Percentiles rank a stretch among this genome's conserved stretches.
These are phyloP conservation scores for Fusarium transvaalense DNA, from an alignment of 2,329 filamentous ascomycete species.

Conservation along the genomic window DNA sequence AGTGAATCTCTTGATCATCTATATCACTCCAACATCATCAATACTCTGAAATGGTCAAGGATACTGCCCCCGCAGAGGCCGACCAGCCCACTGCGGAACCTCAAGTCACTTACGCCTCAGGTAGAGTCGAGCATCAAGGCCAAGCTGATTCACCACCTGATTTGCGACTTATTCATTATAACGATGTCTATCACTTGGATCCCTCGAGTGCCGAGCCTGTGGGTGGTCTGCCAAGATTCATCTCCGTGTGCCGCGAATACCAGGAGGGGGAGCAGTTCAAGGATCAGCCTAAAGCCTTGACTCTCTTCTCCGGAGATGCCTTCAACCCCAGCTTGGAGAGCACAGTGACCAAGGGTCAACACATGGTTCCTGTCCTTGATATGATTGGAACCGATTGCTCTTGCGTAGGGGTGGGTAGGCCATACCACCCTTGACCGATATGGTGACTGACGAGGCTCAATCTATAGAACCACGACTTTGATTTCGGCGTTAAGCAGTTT, in stretches of 20 bases:
- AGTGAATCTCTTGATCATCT: too few relatives aligned
- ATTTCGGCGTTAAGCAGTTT: slow-evolving; percentile 89
- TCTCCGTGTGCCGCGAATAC: slow-evolving; percentile 82
- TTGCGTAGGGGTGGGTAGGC: slow-evolving; percentile 78
- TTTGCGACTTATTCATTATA: slow-evolving; percentile 88
- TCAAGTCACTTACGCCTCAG: slow-evolving; percentile 47
- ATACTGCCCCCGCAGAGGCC: slow-evolving; percentile 25
- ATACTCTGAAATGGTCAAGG: slow-evolving; percentile 37
- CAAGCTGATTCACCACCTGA: slow-evolving; percentile 63
- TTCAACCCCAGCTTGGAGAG: slow-evolving; percentile 94
- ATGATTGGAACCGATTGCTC: slow-evolving; percentile 80
- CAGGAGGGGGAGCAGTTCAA: slow-evolving; percentile 70
- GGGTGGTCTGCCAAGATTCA: slow-evolving; percentile 84
- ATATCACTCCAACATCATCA: not conserved
- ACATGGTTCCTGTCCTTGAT: slow-evolving; percentile 91
- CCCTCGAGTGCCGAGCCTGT: slow-evolving; percentile 80
- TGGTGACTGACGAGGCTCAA: slow-evolving; percentile 16
- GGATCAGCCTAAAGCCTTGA: slow-evolving; percentile 75
- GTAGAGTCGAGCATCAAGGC: slow-evolving; percentile 37
- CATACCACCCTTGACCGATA: slow-evolving; percentile 32
- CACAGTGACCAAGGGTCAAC: slow-evolving; percentile 86
- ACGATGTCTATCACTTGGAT: slow-evolving; percentile 94
- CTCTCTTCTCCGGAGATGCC: slow-evolving; percentile 90
- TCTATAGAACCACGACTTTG: slow-evolving; percentile 85
- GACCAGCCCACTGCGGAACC: slow-evolving; percentile 46